phyloP scores from a whole-genome alignment of 202 grass and related monocot genomes.

The Elaeis oleifera region DNA sequence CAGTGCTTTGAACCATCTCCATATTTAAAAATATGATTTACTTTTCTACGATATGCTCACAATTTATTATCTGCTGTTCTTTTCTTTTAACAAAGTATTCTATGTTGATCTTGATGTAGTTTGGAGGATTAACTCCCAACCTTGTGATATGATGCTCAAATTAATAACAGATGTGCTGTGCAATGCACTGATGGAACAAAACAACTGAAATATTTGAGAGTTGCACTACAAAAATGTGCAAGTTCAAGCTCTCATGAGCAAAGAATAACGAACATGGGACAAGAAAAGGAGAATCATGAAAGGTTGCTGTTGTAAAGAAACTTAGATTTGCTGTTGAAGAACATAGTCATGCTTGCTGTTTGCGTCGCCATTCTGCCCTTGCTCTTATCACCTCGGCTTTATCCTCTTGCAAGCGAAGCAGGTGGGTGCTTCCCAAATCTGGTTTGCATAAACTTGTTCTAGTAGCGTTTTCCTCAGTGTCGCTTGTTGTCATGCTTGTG shows the following conservation, averaged over 20 bases:
- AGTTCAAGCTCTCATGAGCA: constrained; percentile 7
- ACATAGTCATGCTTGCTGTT: constrained; percentile 6
- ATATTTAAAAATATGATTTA: no score
- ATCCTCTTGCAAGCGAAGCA: constrained; percentile 35
- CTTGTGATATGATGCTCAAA: no score
- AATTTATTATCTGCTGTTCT: no score
- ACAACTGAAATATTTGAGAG: neutral
- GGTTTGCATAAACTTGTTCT: neutral
- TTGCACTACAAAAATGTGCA: constrained; percentile 1
- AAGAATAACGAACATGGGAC: neutral
- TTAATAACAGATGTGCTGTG: no score
- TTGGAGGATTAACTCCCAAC: no score
- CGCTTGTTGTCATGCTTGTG: constrained; percentile 23
- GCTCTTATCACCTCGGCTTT: constrained; percentile 41
- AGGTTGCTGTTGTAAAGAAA: neutral
- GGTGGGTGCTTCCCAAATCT: constrained; percentile 29
- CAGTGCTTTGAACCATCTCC: no score
- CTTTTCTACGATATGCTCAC: no score
- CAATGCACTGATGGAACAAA: no score
- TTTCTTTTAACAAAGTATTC: no score
- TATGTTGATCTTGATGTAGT: no score
- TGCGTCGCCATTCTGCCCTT: constrained; percentile 35
- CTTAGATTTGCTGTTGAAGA: neutral
- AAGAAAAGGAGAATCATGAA: neutral
- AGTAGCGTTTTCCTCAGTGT: neutral